Evolutionary conservation across 1,284 basidiomycete genomes (phyloP), one percentile per base, ranked within the genome.

Genomic region (Sporisorium graminicola): DNA sequence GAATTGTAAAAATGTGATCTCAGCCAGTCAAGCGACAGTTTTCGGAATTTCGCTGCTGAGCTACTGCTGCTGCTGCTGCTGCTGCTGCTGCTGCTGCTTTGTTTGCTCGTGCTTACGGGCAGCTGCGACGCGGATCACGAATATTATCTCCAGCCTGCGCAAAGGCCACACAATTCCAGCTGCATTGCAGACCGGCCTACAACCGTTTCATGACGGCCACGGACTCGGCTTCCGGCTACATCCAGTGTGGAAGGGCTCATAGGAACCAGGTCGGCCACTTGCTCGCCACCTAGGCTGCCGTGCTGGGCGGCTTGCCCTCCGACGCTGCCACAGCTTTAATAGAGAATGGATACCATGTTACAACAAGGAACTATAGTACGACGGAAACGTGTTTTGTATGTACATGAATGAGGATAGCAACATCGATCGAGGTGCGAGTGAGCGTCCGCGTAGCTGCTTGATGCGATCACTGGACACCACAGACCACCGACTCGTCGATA

Each of bases 351-450:
- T 20, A 40, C 31, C 31, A 35, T 57, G 43, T 47, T 57, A 57
- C 55, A 57, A 26, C 7, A 27, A 31, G 24, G 27, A 24, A 31
- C 27, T 49, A 51, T 50, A 42, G 47, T 59, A 59, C 58, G 29
- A 50, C 40, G 14, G 7, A 10, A 10, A 8, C 10, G 24, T 16
- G 27, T 50, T 55, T 51, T 58, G 57, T 71, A 71, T 71, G 37
- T 71, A 71, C 68, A 71, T 55, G 68, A 46, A 43, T 1, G 44
- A 27, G 27, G 16, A 49, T 22, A 20, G 40, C 18, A 20, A 43
- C 40, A 40, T 40, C n/a, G 40, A 43, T 3, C 3, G n/a, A 20
- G 40, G 40, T 43, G 3, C 8, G n/a, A 18, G 20, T 1, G 12
- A n/a, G 12, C 18, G 7, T 9, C n/a, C 9, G 18, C 9, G 22